These are phyloP conservation scores for Metschnikowia rubicola DNA, from an alignment of 805 yeast species.

Conservation along the genomic window DNA sequence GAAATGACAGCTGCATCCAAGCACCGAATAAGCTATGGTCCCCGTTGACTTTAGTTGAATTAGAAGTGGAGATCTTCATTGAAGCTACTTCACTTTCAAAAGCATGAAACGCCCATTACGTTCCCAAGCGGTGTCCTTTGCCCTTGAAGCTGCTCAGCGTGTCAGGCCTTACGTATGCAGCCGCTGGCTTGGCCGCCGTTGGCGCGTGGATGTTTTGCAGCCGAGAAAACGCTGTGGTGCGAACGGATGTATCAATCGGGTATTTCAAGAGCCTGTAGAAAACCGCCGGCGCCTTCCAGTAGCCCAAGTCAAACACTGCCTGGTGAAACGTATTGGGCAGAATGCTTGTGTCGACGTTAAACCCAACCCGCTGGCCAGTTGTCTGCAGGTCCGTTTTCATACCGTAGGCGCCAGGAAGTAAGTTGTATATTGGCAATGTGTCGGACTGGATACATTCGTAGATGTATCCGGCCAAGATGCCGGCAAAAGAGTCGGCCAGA, in stretches of 20 bases:
- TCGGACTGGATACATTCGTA: slow-evolving; percentile 62
- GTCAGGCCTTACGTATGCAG: slow-evolving; percentile 2
- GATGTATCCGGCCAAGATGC: slow-evolving; percentile 54
- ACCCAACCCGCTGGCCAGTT: slow-evolving; percentile 29
- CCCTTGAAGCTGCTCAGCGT: slow-evolving; percentile 26
- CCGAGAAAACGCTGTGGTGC: slow-evolving; percentile 29
- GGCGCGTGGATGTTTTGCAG: slow-evolving; percentile 2
- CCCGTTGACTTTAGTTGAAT: no score
- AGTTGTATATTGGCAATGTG: slow-evolving; percentile 42
- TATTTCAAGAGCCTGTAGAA: slow-evolving; percentile 30
- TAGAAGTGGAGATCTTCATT: no score
- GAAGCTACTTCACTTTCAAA: no score
- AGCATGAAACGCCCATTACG: background rate
- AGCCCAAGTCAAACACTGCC: slow-evolving; percentile 49
- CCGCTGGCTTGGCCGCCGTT: slow-evolving; percentile 1
- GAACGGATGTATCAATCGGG: slow-evolving; percentile 23
- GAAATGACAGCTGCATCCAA: no score
- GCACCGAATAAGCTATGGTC: no score
- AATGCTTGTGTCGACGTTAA: slow-evolving; percentile 13
- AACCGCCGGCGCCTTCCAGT: slow-evolving; percentile 53
- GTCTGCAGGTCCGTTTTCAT: background rate
- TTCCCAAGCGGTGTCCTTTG: slow-evolving; percentile 35
- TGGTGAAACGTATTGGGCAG: slow-evolving; percentile 10
- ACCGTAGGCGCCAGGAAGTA: slow-evolving; percentile 31
- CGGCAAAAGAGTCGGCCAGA: slow-evolving; percentile 42